Conservation (phyloP, 2,329 filamentous ascomycete species). For the Nectriaceae sp. region DNA sequence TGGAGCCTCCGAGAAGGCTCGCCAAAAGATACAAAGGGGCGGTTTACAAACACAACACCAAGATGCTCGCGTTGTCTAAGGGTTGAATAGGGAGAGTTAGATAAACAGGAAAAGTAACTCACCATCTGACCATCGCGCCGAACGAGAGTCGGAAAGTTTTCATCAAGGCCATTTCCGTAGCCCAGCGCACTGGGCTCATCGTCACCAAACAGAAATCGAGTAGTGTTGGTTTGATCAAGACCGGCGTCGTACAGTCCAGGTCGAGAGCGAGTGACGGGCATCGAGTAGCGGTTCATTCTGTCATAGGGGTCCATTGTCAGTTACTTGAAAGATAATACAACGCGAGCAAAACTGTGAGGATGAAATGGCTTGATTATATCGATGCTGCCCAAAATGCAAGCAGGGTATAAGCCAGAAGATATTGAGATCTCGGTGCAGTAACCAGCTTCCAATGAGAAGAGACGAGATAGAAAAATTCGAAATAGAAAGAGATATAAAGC, state of each 20-base stretch:
- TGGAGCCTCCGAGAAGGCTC: neutral
- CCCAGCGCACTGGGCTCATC: slow-evolving; percentile 61
- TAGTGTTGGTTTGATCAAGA: slow-evolving; percentile 81
- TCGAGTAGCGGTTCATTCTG: slow-evolving; percentile 88
- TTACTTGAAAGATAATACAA: neutral
- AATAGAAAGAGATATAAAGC: too few species aligned
- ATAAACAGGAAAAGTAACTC: slow-evolving; percentile 33
- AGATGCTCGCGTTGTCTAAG: too few species aligned
- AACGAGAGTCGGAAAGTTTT: slow-evolving; percentile 84
- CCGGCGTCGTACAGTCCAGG: slow-evolving; percentile 67
- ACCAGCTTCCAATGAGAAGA: too few species aligned
- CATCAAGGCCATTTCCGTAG: slow-evolving; percentile 65
- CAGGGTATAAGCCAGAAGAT: neutral
- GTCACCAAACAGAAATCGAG: slow-evolving; percentile 83
- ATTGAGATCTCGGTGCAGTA: too few species aligned
- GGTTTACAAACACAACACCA: neutral
- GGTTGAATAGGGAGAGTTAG: neutral
- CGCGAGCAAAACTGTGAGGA: neutral
- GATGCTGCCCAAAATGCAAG: neutral
- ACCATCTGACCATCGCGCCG: slow-evolving; percentile 63
- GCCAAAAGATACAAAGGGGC: neutral
- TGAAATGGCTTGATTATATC: neutral
- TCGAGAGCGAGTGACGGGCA: slow-evolving; percentile 79
- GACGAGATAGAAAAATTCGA: too few species aligned
- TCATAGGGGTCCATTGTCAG: slow-evolving; percentile 26